Percentiles rank a stretch among this genome's conserved stretches.
These are phyloP conservation scores for Colletotrichum simmondsii DNA, from an alignment of 2,329 filamentous ascomycete species.

Conservation along the genomic window DNA sequence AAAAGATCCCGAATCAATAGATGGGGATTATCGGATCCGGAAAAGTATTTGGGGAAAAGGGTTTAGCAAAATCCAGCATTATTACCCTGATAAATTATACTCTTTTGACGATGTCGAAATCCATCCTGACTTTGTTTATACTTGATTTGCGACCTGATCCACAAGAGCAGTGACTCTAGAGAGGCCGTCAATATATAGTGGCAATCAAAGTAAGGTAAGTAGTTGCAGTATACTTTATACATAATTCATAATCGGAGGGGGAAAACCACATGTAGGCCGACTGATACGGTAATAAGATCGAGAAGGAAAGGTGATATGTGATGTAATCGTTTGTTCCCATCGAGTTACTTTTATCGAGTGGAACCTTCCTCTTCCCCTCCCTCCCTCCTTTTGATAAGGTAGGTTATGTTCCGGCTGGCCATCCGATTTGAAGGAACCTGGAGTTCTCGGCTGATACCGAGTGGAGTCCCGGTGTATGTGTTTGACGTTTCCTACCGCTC, in stretches of 20 bases:
- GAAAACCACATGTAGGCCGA: too few species aligned
- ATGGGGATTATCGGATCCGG: background rate
- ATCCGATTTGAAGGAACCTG: background rate
- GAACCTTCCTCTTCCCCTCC: background rate
- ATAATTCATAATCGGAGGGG: too few species aligned
- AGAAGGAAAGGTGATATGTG: background rate
- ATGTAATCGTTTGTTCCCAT: background rate
- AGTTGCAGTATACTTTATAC: too few species aligned
- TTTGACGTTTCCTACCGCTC: too few species aligned
- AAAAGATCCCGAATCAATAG: background rate
- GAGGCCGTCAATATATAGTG: too few species aligned
- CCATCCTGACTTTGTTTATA: background rate
- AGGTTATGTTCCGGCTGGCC: background rate
- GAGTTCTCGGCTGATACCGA: background rate
- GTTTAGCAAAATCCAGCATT: background rate
- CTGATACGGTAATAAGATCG: too few species aligned
- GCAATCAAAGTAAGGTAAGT: too few species aligned
- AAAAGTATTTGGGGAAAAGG: background rate
- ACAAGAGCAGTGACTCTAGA: too few species aligned
- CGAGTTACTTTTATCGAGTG: background rate
- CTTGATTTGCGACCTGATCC: background rate
- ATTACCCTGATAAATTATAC: background rate
- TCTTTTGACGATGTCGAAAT: background rate
- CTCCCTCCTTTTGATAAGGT: background rate
- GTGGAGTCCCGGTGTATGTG: too few species aligned